Conservation (phyloP, 164 flowering plant species). For the Vitis labrusca region DNA sequence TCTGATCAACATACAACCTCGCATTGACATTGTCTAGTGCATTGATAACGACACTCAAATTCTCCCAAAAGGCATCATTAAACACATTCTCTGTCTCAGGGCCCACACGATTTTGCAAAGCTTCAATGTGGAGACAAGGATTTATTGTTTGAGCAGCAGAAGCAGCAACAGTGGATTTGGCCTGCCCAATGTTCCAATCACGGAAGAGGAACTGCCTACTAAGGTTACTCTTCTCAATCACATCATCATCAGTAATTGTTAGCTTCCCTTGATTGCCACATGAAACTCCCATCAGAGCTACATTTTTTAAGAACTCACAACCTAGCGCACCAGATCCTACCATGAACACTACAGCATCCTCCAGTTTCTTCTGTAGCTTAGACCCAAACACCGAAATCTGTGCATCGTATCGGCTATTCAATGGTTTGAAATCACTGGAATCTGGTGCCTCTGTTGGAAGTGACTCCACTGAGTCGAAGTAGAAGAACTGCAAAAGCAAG, state of each 20-base stretch:
- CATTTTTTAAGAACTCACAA: slow-evolving; percentile 83
- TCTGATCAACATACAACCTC: slow-evolving; percentile 78
- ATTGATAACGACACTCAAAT: slow-evolving; percentile 66
- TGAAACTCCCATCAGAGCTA: slow-evolving; percentile 82
- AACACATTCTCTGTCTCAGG: slow-evolving; percentile 85
- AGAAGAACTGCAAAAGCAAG: slow-evolving; percentile 58
- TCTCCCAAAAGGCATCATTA: slow-evolving; percentile 84
- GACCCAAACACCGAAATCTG: slow-evolving; percentile 87
- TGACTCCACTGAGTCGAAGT: slow-evolving; percentile 83
- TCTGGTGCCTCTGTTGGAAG: slow-evolving; percentile 67
- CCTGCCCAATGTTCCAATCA: slow-evolving; percentile 95
- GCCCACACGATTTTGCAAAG: slow-evolving; percentile 78
- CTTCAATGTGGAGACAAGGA: slow-evolving; percentile 58
- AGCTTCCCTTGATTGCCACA: slow-evolving; percentile 65
- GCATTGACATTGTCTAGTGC: slow-evolving; percentile 90
- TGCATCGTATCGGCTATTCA: slow-evolving; percentile 78
- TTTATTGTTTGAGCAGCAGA: slow-evolving; percentile 68
- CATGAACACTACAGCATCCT: slow-evolving; percentile 66
- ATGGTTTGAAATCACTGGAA: slow-evolving; percentile 57
- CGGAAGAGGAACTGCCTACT: slow-evolving; percentile 91
- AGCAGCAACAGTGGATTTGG: slow-evolving; percentile 92
- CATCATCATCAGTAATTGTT: slow-evolving; percentile 89
- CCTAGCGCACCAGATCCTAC: slow-evolving; percentile 95
- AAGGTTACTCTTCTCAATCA: slow-evolving; percentile 90
- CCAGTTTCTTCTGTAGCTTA: slow-evolving; percentile 78